Evolutionary conservation across 2,329 filamentous ascomycete genomes (phyloP).

Genomic region (Daldinia sp.): DNA sequence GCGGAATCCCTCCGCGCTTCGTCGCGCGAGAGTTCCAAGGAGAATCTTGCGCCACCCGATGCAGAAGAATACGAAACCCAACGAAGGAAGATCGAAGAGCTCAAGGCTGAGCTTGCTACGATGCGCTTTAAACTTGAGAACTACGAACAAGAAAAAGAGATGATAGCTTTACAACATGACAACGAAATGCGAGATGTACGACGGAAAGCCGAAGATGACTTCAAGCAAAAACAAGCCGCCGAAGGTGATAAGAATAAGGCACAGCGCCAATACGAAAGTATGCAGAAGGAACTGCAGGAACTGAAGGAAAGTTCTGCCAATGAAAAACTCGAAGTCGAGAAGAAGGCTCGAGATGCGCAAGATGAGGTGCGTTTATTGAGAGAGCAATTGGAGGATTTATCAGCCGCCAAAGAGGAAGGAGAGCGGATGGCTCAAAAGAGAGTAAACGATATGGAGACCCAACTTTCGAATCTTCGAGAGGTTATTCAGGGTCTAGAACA

Average conservation of each 20-base stretch:
- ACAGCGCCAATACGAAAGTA: slow-evolving; percentile 61
- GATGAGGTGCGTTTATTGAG: slow-evolving; percentile 79
- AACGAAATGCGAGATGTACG: slow-evolving; percentile 86
- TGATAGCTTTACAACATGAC: slow-evolving; percentile 81
- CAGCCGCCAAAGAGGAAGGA: slow-evolving; percentile 74
- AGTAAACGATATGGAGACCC: slow-evolving; percentile 65
- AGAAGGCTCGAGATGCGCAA: slow-evolving; percentile 75
- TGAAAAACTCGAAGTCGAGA: slow-evolving; percentile 75
- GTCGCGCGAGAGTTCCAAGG: slow-evolving; percentile 70
- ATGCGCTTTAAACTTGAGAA: slow-evolving; percentile 90
- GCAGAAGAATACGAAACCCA: slow-evolving; percentile 70
- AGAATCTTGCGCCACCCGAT: slow-evolving; percentile 69
- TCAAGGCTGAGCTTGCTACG: slow-evolving; percentile 90
- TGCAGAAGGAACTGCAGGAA: slow-evolving; percentile 65
- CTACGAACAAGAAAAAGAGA: slow-evolving; percentile 86
- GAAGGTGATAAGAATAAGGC: slow-evolving; percentile 67
- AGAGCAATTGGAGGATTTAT: slow-evolving; percentile 84
- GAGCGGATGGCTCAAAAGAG: slow-evolving; percentile 71
- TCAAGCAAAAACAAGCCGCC: slow-evolving; percentile 72
- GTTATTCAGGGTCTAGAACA: slow-evolving; percentile 69
- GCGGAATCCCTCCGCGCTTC: slow-evolving; percentile 57
- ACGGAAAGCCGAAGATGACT: slow-evolving; percentile 86
- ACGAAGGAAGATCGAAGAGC: slow-evolving; percentile 74
- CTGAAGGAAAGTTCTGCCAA: slow-evolving; percentile 62
- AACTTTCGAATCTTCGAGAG: slow-evolving; percentile 60